Conservation (phyloP, 176 grass and related monocot species). For the Poa pratensis region DNA sequence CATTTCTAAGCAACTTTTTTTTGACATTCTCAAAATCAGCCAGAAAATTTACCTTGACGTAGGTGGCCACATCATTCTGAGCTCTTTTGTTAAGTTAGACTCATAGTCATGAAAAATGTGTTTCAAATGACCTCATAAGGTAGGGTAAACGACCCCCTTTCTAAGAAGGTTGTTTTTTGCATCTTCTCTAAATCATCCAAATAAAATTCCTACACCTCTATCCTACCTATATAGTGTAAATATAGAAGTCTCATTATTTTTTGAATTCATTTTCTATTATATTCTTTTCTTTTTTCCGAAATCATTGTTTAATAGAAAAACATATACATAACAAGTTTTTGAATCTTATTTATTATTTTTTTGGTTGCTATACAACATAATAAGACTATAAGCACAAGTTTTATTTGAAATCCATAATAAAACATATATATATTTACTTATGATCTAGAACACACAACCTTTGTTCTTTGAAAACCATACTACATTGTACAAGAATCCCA, state of each 20-base stretch:
- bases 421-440: not conserved
- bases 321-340: not conserved
- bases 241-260: not conserved
- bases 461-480: too few relatives aligned
- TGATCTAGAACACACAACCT: not conserved
- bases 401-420: not conserved
- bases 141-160: not conserved
- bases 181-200: not conserved
- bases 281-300: not conserved
- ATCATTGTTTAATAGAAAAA: not conserved
- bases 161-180: not conserved
- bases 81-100: too few relatives aligned
- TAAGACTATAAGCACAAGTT: not conserved
- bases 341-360: not conserved
- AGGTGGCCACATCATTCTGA: too few relatives aligned
- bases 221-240: not conserved
- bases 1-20: too few relatives aligned
- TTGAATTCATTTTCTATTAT: not conserved
- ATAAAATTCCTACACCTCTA: not conserved
- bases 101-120: not conserved
- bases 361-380: not conserved
- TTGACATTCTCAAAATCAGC: too few relatives aligned
- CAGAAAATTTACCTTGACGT: too few relatives aligned
- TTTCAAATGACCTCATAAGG: not conserved
- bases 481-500: too few relatives aligned